Percentiles rank a stretch among this genome's conserved stretches.
Evolutionary conservation across 2,329 filamentous ascomycete species (phyloP).

Genomic region (Emmonsiellopsis sp.): DNA sequence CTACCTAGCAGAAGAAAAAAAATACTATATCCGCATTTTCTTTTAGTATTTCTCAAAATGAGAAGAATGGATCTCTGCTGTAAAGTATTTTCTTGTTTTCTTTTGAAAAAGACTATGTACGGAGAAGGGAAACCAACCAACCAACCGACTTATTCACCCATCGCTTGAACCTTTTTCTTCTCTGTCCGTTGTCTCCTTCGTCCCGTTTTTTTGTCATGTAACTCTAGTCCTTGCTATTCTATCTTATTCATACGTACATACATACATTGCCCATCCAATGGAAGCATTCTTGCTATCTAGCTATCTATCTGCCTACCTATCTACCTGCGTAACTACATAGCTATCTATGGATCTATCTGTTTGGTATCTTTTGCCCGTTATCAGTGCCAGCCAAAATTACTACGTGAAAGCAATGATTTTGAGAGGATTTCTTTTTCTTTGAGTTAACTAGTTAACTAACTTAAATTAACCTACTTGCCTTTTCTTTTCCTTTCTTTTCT

Average conservation of each 20-base stretch:
- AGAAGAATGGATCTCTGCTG: too few relatives aligned
- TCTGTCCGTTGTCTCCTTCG: neutral
- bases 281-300: neutral
- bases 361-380: neutral
- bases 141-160: constrained; percentile 10
- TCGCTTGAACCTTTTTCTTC: constrained; percentile 9
- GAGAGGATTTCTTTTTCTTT: too few relatives aligned
- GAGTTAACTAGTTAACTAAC: too few relatives aligned
- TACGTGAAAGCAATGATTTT: too few relatives aligned
- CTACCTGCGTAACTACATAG: too few relatives aligned
- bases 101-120: too few relatives aligned
- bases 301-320: neutral
- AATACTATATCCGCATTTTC: too few relatives aligned
- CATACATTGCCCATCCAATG: neutral
- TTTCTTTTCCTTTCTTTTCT: too few relatives aligned
- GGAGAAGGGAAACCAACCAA: neutral
- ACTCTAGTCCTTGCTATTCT: neutral
- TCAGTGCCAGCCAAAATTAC: neutral
- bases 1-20: too few relatives aligned
- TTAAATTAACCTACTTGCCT: too few relatives aligned
- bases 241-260: neutral
- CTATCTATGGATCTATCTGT: neutral
- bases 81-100: too few relatives aligned
- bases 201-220: neutral
- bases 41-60: too few relatives aligned